Evolutionary conservation across 176 grass and related monocot species (phyloP).

Genomic region (Bolboschoenus planiculmis): DNA sequence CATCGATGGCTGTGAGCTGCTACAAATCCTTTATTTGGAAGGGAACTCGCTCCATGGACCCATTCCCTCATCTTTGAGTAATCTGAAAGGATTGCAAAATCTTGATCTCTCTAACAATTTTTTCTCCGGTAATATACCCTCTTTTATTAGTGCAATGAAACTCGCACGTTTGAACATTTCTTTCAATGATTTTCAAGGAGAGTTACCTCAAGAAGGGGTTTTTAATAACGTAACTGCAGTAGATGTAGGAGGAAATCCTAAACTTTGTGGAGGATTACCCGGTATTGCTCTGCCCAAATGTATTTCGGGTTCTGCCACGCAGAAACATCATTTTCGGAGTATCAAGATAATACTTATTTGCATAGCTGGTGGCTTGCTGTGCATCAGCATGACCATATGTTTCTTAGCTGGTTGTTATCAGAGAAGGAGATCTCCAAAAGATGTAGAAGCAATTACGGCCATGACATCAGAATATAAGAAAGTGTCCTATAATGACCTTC

Average conservation of each 20-base stretch:
- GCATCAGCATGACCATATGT: not conserved
- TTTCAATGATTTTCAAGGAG: constrained; percentile 46
- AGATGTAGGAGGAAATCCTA: constrained; percentile 2
- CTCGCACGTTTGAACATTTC: constrained; percentile 33
- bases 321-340: not conserved
- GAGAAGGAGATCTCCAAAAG: not conserved
- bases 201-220: constrained; percentile 30
- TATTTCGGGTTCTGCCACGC: not conserved
- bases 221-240: constrained; percentile 27
- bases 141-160: constrained; percentile 17
- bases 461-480: constrained; percentile 10
- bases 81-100: constrained; percentile 23
- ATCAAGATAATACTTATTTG: not conserved
- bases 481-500: constrained; percentile 41
- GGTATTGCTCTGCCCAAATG: constrained; percentile 15
- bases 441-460: not conserved
- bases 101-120: constrained; percentile 32
- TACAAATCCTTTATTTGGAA: constrained; percentile 22
- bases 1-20: constrained; percentile 24
- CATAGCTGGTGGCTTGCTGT: not conserved
- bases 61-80: constrained; percentile 19
- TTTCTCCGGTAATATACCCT: constrained; percentile 31
- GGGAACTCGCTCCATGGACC: constrained; percentile 30
- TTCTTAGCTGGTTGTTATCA: not conserved
- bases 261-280: constrained; percentile 25